Base-by-base conservation (phyloP, 2,329 filamentous ascomycete genomes). In the Metarhizium brunneum region DNA sequence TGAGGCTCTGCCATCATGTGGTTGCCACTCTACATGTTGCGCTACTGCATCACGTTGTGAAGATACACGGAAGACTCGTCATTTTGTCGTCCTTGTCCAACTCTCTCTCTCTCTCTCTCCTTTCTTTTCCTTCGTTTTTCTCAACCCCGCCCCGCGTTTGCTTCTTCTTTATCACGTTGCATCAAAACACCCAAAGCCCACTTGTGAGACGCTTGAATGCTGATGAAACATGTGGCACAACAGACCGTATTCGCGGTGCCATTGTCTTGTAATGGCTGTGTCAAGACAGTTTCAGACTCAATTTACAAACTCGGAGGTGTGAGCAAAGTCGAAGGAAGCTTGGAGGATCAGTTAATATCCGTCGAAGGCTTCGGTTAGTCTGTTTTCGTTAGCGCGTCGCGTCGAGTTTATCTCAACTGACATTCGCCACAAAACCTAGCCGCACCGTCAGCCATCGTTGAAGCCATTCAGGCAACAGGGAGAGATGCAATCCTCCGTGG, bases 161-260 rank as follows among this genome's bases (percentile, higher is more conserved):
- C 11, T 38, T 7, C 30, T 25, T 20, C 2, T 49, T 42, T 57
- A 49, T 5, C 25, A 25, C 25, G 25, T 35, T 29, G 54, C 50
- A 50, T 56, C 60, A 59, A 60, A 62, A 51, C 62, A 59, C 57
- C 54, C 53, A 3, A 3, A 13, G 38, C 35, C 29, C 30, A 50
- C 25, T 45, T 38, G 5, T 35, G 29, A 48, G 49, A 53, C 45
- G 10, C 25, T 14, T 43, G 13, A 45, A 40, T 20, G 38, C 69
- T 72, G 65, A 72, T 70, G 68, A 70, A 68, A 71, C 65, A 53
- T 54, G 61, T 57, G 59, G 58, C 66, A 66, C 16, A 61, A 62
- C 61, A 97, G 87, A 95, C 92, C 58, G 87, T 92, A 61, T 97
- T 97, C 72, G 91, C 92, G 60, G 94, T 97, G 63, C 92, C 91